phyloP scores from a whole-genome alignment of 2,329 filamentous ascomycete species.

The Aureobasidium namibiae region DNA sequence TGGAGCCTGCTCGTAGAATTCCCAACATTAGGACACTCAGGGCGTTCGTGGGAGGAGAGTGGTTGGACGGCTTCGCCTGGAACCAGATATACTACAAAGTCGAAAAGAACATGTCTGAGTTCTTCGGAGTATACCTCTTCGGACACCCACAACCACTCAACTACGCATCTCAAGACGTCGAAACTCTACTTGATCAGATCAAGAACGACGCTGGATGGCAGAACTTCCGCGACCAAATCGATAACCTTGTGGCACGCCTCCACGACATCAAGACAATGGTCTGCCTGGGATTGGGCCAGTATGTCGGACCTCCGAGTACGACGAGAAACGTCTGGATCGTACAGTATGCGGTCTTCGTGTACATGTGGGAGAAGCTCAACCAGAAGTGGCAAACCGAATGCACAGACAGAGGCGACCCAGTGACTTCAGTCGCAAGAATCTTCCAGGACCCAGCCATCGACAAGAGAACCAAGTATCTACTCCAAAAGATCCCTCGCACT shows the following conservation, averaged over 20 bases:
- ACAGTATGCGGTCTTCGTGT: neutral
- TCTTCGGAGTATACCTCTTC: no score
- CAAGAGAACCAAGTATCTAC: neutral
- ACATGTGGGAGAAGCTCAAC: neutral
- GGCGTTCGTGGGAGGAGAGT: no score
- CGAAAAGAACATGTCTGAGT: no score
- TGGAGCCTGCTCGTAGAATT: no score
- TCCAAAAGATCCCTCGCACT: neutral
- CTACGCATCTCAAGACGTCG: neutral
- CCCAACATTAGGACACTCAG: no score
- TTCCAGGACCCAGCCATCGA: neutral
- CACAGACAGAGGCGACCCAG: neutral
- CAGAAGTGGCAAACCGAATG: neutral
- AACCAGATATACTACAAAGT: no score
- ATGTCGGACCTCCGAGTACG: neutral
- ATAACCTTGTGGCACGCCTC: neutral
- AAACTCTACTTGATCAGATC: neutral
- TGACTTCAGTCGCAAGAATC: neutral
- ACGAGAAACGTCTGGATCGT: neutral
- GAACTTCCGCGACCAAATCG: neutral
- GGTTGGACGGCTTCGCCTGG: no score
- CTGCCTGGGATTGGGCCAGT: neutral
- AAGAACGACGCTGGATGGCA: neutral
- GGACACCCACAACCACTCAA: no score
- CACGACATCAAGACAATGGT: neutral